These are phyloP conservation scores for Lepidium aucheri DNA, from an alignment of 345 rosid species.

Conservation along the genomic window DNA sequence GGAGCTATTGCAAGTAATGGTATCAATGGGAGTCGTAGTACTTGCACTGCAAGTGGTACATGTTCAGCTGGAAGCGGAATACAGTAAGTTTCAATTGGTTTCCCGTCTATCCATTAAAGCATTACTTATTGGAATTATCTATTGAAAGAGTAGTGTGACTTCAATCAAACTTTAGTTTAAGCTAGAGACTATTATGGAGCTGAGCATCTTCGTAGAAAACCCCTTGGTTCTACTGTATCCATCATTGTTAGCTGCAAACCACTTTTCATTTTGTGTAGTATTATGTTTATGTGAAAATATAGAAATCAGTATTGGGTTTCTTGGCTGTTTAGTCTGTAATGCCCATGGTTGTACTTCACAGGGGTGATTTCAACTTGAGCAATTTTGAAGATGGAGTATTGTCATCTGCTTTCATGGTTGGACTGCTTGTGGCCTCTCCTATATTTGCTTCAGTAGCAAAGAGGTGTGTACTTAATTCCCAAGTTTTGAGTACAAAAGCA, in stretches of 20 bases:
- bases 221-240: neutral
- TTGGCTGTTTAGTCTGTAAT: neutral
- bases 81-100: slow-evolving; percentile 60
- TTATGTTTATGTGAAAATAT: neutral
- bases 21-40: slow-evolving; percentile 66
- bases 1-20: slow-evolving; percentile 98
- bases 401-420: slow-evolving; percentile 98
- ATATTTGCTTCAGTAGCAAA: slow-evolving; percentile 84
- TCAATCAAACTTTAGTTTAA: neutral
- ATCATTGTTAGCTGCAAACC: neutral
- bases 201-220: neutral
- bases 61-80: slow-evolving; percentile 81
- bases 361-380: slow-evolving; percentile 76
- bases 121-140: neutral
- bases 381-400: slow-evolving; percentile 87
- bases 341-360: slow-evolving; percentile 17
- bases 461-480: slow-evolving; percentile 37
- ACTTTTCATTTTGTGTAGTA: neutral
- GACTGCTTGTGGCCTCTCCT: slow-evolving; percentile 87
- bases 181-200: neutral
- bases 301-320: neutral
- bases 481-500: neutral
- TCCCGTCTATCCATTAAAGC: neutral
- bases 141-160: neutral
- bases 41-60: slow-evolving; percentile 57